phyloP scores from a whole-genome alignment of 768 basidiomycete species.

The Rossbeevera mucosa region DNA sequence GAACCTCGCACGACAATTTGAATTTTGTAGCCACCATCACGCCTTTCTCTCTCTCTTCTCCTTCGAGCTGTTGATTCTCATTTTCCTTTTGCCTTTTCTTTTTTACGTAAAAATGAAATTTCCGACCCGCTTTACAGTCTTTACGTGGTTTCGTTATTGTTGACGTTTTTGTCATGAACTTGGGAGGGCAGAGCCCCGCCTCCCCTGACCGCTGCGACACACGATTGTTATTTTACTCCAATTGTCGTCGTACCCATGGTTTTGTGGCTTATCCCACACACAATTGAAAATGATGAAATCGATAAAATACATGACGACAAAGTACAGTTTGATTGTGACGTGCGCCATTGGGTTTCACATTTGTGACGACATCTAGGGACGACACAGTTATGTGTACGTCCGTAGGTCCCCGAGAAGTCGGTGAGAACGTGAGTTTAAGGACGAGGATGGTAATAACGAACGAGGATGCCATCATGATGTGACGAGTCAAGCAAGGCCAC shows the following conservation, averaged over 20 bases:
- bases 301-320: background rate
- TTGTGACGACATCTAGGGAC: background rate
- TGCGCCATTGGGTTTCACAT: background rate
- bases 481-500: background rate
- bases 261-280: background rate
- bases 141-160: constrained; percentile 10
- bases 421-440: background rate
- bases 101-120: constrained; percentile 8
- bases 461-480: background rate
- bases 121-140: constrained; percentile 14
- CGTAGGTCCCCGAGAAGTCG: background rate
- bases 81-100: background rate
- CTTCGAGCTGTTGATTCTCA: background rate
- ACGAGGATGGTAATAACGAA: background rate
- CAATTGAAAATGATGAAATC: background rate
- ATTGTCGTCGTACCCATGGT: constrained; percentile 2
- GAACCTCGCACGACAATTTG: constrained; percentile 1
- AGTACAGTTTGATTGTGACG: background rate
- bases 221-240: background rate
- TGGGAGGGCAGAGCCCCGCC: background rate
- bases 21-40: constrained; percentile 11
- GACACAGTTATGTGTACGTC: background rate
- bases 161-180: background rate
- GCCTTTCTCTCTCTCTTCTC: background rate
- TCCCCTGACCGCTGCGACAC: background rate